Base-by-base conservation (phyloP, 768 basidiomycete species). In the Coprinellus aureogranulatus region DNA sequence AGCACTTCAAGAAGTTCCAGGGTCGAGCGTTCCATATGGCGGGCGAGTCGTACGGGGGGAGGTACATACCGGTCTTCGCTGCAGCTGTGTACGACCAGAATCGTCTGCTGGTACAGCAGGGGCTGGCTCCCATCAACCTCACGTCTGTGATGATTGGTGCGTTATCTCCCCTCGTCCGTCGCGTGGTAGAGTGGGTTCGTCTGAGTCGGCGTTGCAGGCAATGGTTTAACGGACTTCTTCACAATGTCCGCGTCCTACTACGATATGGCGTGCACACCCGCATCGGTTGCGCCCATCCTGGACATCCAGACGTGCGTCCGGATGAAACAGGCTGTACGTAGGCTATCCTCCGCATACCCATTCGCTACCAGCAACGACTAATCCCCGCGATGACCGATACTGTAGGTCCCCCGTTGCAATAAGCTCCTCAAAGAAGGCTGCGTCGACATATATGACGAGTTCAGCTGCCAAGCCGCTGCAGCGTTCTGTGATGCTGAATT, bases 61-160 rank as follows among this genome's bases (percentile, higher is more conserved):
- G 85, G 11, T 88, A 89, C 64, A 73, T 90, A 1, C 88, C 87
- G 0, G 72, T 88, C 1, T 93, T 93, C 60, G 91, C 90, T 0
- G 80, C 88, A 16, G 85, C 86, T 30, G 84, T 93, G 11, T 81
- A 86, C 49, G 91, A 93, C 69, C 83, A 87, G 62, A 92, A 94
- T 67, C 63, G 69, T 47, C 66, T 75, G 27, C 75, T 88, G 10
- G 68, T 75, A 40, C 68, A 77, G n/a, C 81, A 74, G 10, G 87
- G 80, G 67, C 16, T 87, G 78, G 59, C 80, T 70, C 63, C 76
- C 61, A 63, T 92, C 61, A 91, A 92, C 67, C 74, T 93, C 4
- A 73, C 81, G 55, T 87, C 83, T 57, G 77, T 89, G n/a, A 74
- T 92, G 68, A 91, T 92, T 55, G 90, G 87, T 62, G 75, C 74